A percentile compares a stretch with the other conserved stretches of the same genome.
phyloP scores from a whole-genome alignment of 2,329 filamentous ascomycete genomes.

The Ampelomyces quisqualis region DNA sequence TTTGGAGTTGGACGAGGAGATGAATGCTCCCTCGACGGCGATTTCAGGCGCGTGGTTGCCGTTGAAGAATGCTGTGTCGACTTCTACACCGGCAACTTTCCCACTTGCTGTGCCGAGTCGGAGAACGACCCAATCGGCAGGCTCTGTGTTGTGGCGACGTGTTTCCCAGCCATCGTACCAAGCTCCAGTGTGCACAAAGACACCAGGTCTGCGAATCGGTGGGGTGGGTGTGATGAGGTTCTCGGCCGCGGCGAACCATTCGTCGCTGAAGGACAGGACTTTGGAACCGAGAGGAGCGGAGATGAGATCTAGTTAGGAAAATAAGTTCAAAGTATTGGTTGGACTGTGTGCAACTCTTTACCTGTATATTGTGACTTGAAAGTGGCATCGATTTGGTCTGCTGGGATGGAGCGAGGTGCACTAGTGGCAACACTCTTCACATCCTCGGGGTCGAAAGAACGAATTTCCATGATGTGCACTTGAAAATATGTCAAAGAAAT shows the following conservation, averaged over 20 bases:
- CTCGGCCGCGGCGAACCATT: slow-evolving; percentile 61
- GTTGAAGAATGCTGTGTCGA: slow-evolving; percentile 79
- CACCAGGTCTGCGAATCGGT: slow-evolving; percentile 57
- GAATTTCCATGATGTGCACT: slow-evolving; percentile 35
- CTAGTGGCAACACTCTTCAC: slow-evolving; percentile 29
- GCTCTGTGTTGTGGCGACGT: slow-evolving; percentile 58
- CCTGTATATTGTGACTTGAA: slow-evolving; percentile 58
- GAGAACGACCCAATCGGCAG: slow-evolving; percentile 62
- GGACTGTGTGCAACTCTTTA: slow-evolving; percentile 17
- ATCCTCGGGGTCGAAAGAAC: slow-evolving; percentile 32
- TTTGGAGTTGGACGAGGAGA: slow-evolving; percentile 48
- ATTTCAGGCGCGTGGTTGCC: slow-evolving; percentile 81
- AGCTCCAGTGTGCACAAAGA: slow-evolving; percentile 61
- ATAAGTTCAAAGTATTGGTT: not conserved
- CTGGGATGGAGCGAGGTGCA: slow-evolving; percentile 44
- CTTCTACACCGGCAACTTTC: slow-evolving; percentile 70
- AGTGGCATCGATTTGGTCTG: slow-evolving; percentile 54
- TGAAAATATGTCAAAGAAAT: not conserved
- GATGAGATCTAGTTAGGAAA: slow-evolving; percentile 50
- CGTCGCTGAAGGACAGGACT: slow-evolving; percentile 59
- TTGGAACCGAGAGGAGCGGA: slow-evolving; percentile 54
- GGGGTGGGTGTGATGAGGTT: slow-evolving; percentile 61
- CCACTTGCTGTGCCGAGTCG: slow-evolving; percentile 66
- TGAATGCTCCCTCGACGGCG: slow-evolving; percentile 73
- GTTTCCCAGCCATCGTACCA: slow-evolving; percentile 69